Percentiles rank a stretch among this genome's conserved stretches.
Evolutionary conservation across 2,329 filamentous ascomycete species (phyloP).

Genomic region (Seiridium cupressi): DNA sequence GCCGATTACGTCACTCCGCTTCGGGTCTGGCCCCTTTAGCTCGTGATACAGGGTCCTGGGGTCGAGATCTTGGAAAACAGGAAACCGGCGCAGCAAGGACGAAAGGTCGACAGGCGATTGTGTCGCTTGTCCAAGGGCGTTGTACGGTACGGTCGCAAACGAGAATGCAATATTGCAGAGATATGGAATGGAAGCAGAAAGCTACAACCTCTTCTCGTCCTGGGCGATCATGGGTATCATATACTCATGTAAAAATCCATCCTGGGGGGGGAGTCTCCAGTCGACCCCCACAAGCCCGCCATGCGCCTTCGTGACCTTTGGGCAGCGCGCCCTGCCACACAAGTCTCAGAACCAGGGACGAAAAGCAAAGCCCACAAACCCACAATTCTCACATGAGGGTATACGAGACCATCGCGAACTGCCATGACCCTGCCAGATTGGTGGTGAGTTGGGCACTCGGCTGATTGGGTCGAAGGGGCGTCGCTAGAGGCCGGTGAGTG

Average conservation of each 20-base stretch:
- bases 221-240: too few species aligned
- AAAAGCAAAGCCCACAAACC: neutral
- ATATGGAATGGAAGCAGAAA: neutral
- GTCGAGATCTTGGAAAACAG: slow-evolving; percentile 2
- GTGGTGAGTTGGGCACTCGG: slow-evolving; percentile 9
- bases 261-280: neutral
- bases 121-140: neutral
- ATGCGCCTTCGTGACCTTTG: slow-evolving; percentile 1
- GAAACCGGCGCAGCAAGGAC: neutral
- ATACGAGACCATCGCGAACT: slow-evolving; percentile 8
- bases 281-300: neutral
- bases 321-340: neutral
- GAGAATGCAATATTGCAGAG: neutral
- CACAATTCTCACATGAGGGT: neutral
- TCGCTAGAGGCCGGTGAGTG: neutral
- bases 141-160: neutral
- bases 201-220: too few species aligned
- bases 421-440: neutral
- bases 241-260: too few species aligned
- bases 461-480: slow-evolving; percentile 1
- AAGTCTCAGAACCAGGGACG: slow-evolving; percentile 1
- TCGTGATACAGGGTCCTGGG: slow-evolving; percentile 7
- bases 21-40: slow-evolving; percentile 4
- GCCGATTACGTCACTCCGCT: slow-evolving; percentile 1
- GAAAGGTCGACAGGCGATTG: neutral